Percentiles rank a stretch among this genome's conserved stretches.
phyloP scores from a whole-genome alignment of 257 asterid species.

The Anisodus acutangulus region DNA sequence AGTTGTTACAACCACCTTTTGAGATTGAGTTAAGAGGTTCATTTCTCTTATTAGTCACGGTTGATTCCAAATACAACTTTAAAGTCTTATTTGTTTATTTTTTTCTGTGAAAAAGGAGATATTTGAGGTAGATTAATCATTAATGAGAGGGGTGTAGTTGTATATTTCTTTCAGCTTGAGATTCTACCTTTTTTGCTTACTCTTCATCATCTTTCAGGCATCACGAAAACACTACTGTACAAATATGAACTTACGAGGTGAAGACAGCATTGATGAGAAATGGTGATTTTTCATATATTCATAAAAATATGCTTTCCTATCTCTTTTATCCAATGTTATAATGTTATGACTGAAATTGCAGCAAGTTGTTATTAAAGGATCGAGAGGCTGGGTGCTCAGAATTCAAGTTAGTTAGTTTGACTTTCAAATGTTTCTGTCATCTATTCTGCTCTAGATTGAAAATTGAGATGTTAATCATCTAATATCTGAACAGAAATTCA shows the following conservation, averaged over 20 bases:
- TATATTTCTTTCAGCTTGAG: constrained; percentile 23
- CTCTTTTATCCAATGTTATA: constrained; percentile 32
- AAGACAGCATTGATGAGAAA: constrained; percentile 78
- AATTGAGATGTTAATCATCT: constrained; percentile 31
- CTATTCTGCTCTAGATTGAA: constrained; percentile 27
- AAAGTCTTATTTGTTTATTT: background rate
- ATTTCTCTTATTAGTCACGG: background rate
- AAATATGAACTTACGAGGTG: constrained; percentile 61
- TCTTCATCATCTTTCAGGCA: constrained; percentile 59
- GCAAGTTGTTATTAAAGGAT: constrained; percentile 81
- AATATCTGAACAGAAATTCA: constrained; percentile 59
- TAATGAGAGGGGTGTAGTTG: too few relatives aligned
- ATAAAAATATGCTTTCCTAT: constrained; percentile 27
- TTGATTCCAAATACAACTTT: background rate
- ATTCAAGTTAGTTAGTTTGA: constrained; percentile 73
- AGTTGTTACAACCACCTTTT: too few relatives aligned
- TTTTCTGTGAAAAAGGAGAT: background rate
- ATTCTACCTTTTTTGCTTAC: constrained; percentile 25
- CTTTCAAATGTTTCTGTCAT: constrained; percentile 13
- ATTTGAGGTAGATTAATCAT: background rate
- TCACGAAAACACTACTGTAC: constrained; percentile 94
- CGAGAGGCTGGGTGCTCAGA: constrained; percentile 67
- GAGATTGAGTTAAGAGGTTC: background rate
- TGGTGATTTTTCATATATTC: constrained; percentile 56
- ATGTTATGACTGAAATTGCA: constrained; percentile 45